Base-by-base conservation (phyloP, 306 rosid species). In the Malus fusca region DNA sequence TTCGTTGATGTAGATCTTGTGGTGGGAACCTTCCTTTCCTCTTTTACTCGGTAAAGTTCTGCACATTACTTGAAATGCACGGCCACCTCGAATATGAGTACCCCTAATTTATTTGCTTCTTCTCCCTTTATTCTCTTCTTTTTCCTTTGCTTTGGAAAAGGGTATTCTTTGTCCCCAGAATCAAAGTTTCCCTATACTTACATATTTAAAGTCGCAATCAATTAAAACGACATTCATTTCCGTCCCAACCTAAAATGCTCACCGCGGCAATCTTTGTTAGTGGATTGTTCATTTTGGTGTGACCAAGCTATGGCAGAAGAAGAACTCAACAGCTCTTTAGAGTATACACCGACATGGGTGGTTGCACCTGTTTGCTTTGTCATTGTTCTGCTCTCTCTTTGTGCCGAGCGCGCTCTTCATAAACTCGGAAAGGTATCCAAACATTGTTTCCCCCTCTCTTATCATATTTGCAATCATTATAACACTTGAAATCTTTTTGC, bases 291-390 rank as follows among this genome's bases (percentile, higher is more conserved):
- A 31, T 37, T 43, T 46, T 15, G 79, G 66, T 28, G 30, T 25
- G 77, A 62, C 30, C 31, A 64, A 55, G 42, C 48, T 28, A 58
- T 72, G 78, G 21, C 55, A 86, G 90, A 83, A 22, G 86, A 82
- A 75, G 91, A 84, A 75, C 77, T 65, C 69, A 85, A 72, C 82
- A 75, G 74, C 71, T 90, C 91, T 42, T 85, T 96, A 30, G 98
- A 92, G 85, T 92, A 73, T 72, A 90, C 96, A 28, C 91, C 99
- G 30, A 90, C 97, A 64, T 96, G 99, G 99, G 87, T 96, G 28
- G 90, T 96, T 11, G 98, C 99, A 8, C 84, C 65, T 75, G 89
- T 95, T 71, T 90, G 93, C 82, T 82, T 83, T 78, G 75, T 92
- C 85, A 92, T 95, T 46, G 98, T 95, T 80, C 74, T 82, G 78